Evolutionary conservation across 768 basidiomycete species (phyloP).

Genomic region (Rhodotorula babjevae): DNA sequence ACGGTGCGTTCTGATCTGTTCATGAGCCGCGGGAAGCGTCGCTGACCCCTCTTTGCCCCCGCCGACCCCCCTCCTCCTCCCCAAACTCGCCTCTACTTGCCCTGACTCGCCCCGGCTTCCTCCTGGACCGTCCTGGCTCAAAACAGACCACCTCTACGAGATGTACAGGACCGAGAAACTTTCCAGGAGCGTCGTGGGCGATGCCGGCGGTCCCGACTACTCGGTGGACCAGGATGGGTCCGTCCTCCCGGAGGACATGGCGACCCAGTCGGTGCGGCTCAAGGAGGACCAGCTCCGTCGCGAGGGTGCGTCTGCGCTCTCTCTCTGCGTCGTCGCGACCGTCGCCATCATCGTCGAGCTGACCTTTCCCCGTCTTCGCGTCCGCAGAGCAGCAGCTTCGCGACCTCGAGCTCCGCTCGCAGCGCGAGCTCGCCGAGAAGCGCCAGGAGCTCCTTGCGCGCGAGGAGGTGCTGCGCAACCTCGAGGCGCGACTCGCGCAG

Average conservation of each 20-base stretch:
- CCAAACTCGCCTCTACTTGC: slow-evolving; percentile 61
- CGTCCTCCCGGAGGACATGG: slow-evolving; percentile 88
- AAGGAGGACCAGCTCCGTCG: slow-evolving; percentile 97
- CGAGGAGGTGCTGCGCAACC: slow-evolving; percentile 57
- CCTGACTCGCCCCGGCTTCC: slow-evolving; percentile 49
- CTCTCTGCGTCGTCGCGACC: neutral
- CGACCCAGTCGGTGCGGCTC: slow-evolving; percentile 90
- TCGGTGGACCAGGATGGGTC: neutral
- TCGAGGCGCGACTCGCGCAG: slow-evolving; percentile 38
- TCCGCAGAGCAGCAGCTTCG: slow-evolving; percentile 60
- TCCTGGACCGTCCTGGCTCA: neutral
- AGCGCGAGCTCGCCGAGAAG: slow-evolving; percentile 96
- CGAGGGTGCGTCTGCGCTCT: slow-evolving; percentile 50
- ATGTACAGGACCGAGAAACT: slow-evolving; percentile 91
- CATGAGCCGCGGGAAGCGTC: no score
- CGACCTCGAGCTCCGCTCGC: slow-evolving; percentile 95
- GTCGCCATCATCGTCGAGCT: no score
- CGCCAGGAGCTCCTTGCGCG: slow-evolving; percentile 93
- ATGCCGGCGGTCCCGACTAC: slow-evolving; percentile 62
- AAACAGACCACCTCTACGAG: slow-evolving; percentile 68
- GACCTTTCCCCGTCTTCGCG: no score
- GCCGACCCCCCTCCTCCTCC: slow-evolving; percentile 48
- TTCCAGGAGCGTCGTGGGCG: slow-evolving; percentile 67
- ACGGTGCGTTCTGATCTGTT: neutral
- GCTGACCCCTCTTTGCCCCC: neutral